These are phyloP conservation scores for Purpureocillium takamizusanense DNA, from an alignment of 2,329 filamentous ascomycete species.

Conservation along the genomic window DNA sequence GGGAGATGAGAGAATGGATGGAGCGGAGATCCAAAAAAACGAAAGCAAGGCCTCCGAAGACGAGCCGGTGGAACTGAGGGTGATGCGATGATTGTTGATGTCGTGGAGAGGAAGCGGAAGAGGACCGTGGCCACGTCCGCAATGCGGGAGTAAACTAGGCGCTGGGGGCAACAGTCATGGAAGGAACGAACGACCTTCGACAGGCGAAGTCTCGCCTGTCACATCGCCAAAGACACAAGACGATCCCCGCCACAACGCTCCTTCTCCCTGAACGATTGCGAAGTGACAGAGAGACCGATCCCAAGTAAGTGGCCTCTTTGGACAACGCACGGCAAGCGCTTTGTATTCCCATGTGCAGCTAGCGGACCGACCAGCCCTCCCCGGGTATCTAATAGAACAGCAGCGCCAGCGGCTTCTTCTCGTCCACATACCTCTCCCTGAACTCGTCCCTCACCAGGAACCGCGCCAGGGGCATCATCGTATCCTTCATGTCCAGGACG, in stretches of 20 bases:
- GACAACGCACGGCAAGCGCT: not conserved
- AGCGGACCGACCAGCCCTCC: too few species aligned
- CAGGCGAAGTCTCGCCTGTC: too few species aligned
- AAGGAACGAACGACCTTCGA: too few species aligned
- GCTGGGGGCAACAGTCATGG: too few species aligned
- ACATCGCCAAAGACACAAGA: too few species aligned
- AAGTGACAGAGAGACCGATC: too few species aligned
- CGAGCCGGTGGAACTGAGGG: slow-evolving; percentile 12
- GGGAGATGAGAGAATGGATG: slow-evolving; percentile 9
- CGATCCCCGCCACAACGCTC: too few species aligned
- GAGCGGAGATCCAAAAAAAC: slow-evolving; percentile 16
- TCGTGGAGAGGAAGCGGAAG: slow-evolving; percentile 9
- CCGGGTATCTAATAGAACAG: slow-evolving; percentile 50
- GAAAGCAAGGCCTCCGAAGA: slow-evolving; percentile 14
- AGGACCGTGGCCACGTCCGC: slow-evolving; percentile 2
- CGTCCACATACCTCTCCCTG: slow-evolving; percentile 56
- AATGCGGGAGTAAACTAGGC: too few species aligned
- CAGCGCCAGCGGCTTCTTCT: slow-evolving; percentile 49
- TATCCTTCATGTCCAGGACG: slow-evolving; percentile 92
- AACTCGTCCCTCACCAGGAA: slow-evolving; percentile 65
- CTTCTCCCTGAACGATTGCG: too few species aligned
- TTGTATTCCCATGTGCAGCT: too few species aligned
- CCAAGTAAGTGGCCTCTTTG: too few species aligned
- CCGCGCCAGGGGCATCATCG: slow-evolving; percentile 68
- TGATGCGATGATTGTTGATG: slow-evolving; percentile 11